These are phyloP conservation scores for Proliferodiscus dingleyae DNA, from an alignment of 2,329 filamentous ascomycete genomes.

Conservation along the genomic window DNA sequence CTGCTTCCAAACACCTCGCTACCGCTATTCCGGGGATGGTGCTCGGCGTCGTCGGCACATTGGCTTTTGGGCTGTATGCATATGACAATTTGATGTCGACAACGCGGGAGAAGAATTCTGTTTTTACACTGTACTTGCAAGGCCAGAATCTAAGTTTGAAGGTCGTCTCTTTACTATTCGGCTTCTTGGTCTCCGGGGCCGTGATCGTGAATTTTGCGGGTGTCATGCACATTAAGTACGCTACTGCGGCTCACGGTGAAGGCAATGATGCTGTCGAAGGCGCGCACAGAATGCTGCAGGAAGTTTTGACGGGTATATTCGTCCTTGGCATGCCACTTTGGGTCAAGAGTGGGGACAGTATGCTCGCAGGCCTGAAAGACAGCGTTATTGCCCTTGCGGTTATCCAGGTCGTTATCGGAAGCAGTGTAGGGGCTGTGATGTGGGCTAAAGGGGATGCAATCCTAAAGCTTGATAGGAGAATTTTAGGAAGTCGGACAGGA, in stretches of 20 bases:
- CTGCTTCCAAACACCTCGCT: constrained; percentile 1
- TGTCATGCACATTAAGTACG: not conserved
- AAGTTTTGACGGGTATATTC: constrained; percentile 20
- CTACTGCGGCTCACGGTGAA: not conserved
- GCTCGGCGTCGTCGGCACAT: constrained; percentile 12
- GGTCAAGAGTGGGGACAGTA: constrained; percentile 6
- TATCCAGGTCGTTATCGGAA: constrained; percentile 14
- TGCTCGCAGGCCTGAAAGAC: constrained; percentile 14
- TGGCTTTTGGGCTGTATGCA: constrained; percentile 19
- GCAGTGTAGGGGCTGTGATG: constrained; percentile 13
- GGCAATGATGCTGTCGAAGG: not conserved
- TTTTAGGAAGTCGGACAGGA: constrained; percentile 7
- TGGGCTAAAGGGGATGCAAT: constrained; percentile 15
- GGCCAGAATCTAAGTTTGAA: constrained; percentile 14
- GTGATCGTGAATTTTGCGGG: constrained; percentile 6
- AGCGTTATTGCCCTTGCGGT: constrained; percentile 18
- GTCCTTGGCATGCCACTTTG: constrained; percentile 21
- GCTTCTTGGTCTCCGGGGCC: constrained; percentile 11
- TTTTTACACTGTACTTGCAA: constrained; percentile 9
- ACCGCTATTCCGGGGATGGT: constrained; percentile 11
- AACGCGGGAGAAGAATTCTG: not conserved
- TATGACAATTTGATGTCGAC: constrained; percentile 3
- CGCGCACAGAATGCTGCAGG: constrained; percentile 9
- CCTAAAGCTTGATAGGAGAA: constrained; percentile 11
- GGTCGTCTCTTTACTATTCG: constrained; percentile 18